phyloP scores from a whole-genome alignment of 805 yeast species.

The Wickerhamomyces bovis region DNA sequence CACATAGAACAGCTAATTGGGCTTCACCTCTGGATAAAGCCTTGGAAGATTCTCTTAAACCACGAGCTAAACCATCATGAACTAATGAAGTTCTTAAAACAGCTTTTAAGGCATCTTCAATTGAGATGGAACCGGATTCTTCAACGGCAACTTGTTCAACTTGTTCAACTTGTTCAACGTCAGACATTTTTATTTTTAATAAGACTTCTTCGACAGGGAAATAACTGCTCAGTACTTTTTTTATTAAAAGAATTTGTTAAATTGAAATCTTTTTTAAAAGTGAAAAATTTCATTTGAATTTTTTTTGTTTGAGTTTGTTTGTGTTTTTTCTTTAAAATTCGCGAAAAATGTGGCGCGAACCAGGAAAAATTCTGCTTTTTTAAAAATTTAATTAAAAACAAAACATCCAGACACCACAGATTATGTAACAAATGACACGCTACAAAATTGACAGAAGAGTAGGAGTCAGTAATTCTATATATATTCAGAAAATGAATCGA shows the following conservation, averaged over 20 bases:
- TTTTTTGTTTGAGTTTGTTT: conserved; percentile 4
- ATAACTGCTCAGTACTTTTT: conserved; percentile 50
- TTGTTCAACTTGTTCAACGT: conserved; percentile 68
- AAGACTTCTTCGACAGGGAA: conserved; percentile 71
- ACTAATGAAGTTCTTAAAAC: conserved; percentile 97
- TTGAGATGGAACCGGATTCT: conserved; percentile 86
- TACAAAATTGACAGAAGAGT: no score
- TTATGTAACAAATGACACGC: neutral
- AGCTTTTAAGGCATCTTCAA: conserved; percentile 97
- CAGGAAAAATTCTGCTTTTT: conserved; percentile 11
- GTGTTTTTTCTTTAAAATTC: no score
- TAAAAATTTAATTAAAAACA: no score
- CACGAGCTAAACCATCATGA: conserved; percentile 99
- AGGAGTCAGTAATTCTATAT: no score
- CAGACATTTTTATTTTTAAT: conserved; percentile 65
- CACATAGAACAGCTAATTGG: conserved; percentile 94
- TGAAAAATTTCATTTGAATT: conserved; percentile 1
- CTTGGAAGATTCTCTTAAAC: conserved; percentile 99
- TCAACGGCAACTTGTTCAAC: conserved; percentile 82
- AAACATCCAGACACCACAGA: conserved; percentile 1
- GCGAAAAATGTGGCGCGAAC: neutral
- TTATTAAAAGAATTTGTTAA: neutral
- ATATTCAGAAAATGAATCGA: no score
- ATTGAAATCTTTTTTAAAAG: neutral
- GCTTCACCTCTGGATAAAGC: conserved; percentile 98